phyloP scores from a whole-genome alignment of 148 eudicot species.

The Rhododendron ferrugineum region DNA sequence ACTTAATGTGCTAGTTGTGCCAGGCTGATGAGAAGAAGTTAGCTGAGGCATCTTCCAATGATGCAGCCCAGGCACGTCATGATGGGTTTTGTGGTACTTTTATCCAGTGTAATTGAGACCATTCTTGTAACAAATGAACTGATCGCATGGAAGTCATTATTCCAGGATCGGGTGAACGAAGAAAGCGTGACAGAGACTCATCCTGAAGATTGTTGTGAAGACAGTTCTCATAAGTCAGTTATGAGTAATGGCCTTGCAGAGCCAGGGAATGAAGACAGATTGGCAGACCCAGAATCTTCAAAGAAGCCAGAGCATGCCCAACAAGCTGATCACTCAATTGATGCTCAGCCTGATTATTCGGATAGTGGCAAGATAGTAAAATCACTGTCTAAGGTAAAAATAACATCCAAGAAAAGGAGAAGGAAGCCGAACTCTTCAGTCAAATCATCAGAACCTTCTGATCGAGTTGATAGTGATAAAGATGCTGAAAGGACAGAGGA shows the following conservation, averaged over 20 bases:
- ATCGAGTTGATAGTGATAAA: slow-evolving; percentile 28
- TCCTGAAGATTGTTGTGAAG: slow-evolving; percentile 17
- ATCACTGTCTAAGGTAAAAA: slow-evolving; percentile 34
- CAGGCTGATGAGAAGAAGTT: slow-evolving; percentile 24
- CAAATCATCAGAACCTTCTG: slow-evolving; percentile 35
- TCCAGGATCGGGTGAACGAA: slow-evolving; percentile 29
- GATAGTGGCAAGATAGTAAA: slow-evolving; percentile 28
- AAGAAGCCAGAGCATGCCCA: slow-evolving; percentile 29
- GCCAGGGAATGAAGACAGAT: slow-evolving; percentile 33
- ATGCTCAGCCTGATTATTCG: slow-evolving; percentile 30
- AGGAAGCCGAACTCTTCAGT: slow-evolving; percentile 26
- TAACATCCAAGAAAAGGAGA: slow-evolving; percentile 33
- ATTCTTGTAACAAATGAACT: not conserved
- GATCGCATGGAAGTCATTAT: slow-evolving; percentile 2
- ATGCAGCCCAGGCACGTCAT: slow-evolving; percentile 13
- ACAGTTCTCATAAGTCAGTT: slow-evolving; percentile 37
- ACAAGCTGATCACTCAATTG: slow-evolving; percentile 17
- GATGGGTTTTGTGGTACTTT: not conserved
- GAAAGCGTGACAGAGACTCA: slow-evolving; percentile 31
- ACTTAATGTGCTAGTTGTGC: not conserved
- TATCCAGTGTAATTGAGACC: not conserved
- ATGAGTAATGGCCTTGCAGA: slow-evolving; percentile 46
- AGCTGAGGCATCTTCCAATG: slow-evolving; percentile 16
- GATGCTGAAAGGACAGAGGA: slow-evolving; percentile 25
- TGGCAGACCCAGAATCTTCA: slow-evolving; percentile 22